A percentile compares a stretch with the other conserved stretches of the same genome.
Evolutionary conservation across 768 basidiomycete genomes (phyloP).

Genomic region (Hortiboletus flavorubellus): DNA sequence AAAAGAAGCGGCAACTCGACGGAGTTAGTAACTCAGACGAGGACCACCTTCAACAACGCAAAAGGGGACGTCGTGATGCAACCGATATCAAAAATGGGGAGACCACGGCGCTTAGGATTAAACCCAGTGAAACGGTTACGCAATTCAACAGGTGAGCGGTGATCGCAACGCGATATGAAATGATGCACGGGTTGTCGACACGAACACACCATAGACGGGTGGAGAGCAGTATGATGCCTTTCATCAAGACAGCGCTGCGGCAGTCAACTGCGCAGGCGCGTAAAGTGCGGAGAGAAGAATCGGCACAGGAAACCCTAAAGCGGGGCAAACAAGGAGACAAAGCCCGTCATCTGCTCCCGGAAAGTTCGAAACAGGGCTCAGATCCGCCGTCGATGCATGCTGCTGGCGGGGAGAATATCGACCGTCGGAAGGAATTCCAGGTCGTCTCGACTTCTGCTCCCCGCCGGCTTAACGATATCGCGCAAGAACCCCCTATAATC

Average conservation of each 20-base stretch:
- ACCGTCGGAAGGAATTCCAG: constrained; percentile 44
- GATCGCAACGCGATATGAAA: constrained; percentile 10
- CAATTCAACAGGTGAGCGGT: constrained; percentile 69
- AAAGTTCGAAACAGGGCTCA: constrained; percentile 9
- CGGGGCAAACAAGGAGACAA: constrained; percentile 12
- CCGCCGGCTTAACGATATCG: constrained; percentile 68
- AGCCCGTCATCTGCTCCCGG: constrained; percentile 5
- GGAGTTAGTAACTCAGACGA: constrained; percentile 29
- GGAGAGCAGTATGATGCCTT: constrained; percentile 65
- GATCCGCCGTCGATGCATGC: constrained; percentile 13
- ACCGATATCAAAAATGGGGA: constrained; percentile 12
- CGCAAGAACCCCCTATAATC: constrained; percentile 62
- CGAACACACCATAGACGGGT: constrained; percentile 50
- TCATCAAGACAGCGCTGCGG: constrained; percentile 59
- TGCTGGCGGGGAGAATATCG: constrained; percentile 20
- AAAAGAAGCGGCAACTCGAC: constrained; percentile 40
- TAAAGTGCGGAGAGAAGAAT: constrained; percentile 37
- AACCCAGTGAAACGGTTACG: constrained; percentile 66
- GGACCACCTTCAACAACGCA: constrained; percentile 19
- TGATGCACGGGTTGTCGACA: constrained; percentile 5
- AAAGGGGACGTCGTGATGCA: constrained; percentile 29
- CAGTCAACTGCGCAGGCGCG: constrained; percentile 51
- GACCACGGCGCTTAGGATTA: constrained; percentile 42
- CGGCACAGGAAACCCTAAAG: constrained; percentile 15
- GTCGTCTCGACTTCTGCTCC: constrained; percentile 51